Base-by-base conservation (phyloP, 257 asterid genomes). In the Echites panduratus region DNA sequence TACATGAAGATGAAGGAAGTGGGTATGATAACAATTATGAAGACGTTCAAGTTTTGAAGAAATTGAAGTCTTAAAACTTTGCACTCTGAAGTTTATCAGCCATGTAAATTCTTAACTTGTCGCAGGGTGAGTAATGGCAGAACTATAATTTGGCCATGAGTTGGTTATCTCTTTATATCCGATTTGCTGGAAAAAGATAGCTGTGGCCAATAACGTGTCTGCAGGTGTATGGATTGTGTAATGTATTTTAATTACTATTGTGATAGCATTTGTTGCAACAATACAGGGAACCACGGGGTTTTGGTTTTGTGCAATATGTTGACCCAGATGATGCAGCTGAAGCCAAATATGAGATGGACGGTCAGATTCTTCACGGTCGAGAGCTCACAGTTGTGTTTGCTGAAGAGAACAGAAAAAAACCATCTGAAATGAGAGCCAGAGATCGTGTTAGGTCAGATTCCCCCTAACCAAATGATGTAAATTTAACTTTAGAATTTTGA, bases 291-390 rank as follows among this genome's bases (percentile, higher is more conserved):
- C 94, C 94, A 0, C 86, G 98, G 12, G 98, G 96, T 17, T 92
- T 92, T 87, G 97, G 97, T 63, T 91, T 91, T 73, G 96, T 91
- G 71, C 96, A 91, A 72, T 91, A 64, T 71, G 63, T 89, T 48
- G 83, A 89, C 76, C 93, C 96, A 7, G 91, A 75, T 49, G 97
- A 89, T 86, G 96, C 95, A 53, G 90, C 91, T 24, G 98, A 92
- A 27, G 96, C 96, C 48, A 92, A 90, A 76, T 86, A 90, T 76
- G 72, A 83, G 80, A 83, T 88, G 95, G 88, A 88, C 69, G 89
- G 91, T 16, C 92, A 83, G 84, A 57, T 84, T 69, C 78, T 88
- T 73, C 91, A 70, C 9, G 93, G 93, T 20, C 85, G 91, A 10
- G 91, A 90, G 83, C 73, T 90, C 66, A 87, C 91, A 24, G 96